Evolutionary conservation across 1,139 yeast species (phyloP).

Genomic region (Meyerozyma sp.): DNA sequence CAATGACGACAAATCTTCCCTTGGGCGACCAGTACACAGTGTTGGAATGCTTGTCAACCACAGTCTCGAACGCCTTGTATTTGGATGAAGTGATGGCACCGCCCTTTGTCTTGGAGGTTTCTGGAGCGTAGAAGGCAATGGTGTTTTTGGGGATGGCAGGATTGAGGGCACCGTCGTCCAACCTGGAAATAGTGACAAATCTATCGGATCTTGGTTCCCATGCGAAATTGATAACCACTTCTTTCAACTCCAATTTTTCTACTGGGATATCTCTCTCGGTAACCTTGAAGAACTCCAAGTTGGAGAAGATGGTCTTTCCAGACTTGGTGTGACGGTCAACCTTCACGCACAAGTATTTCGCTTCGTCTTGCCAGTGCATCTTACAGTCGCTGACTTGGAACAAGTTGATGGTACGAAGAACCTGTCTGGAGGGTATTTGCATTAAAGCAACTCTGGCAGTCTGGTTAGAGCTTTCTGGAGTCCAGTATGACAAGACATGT

Average conservation of each 20-base stretch:
- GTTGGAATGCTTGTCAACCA: conserved; percentile 65
- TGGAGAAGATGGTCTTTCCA: conserved; percentile 85
- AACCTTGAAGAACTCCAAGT: conserved; percentile 86
- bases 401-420: conserved; percentile 85
- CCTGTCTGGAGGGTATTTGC: conserved; percentile 80
- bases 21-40: conserved; percentile 86
- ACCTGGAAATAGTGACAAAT: conserved; percentile 71
- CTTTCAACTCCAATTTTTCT: conserved; percentile 89
- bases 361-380: conserved; percentile 92
- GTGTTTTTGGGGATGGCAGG: conserved; percentile 68
- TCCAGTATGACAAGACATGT: conserved; percentile 87
- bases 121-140: conserved; percentile 80
- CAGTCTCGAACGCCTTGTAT: conserved; percentile 37
- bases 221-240: conserved; percentile 79
- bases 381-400: conserved; percentile 92
- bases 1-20: conserved; percentile 83
- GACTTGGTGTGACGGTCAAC: conserved; percentile 97
- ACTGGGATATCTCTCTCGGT: conserved; percentile 90
- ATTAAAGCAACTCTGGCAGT: conserved; percentile 92
- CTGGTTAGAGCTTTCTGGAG: conserved; percentile 89
- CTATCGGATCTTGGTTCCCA: conserved; percentile 96
- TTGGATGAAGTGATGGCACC: conserved; percentile 19
- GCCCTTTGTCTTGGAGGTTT: conserved; percentile 29
- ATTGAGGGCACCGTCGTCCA: conserved; percentile 56
- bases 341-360: conserved; percentile 82